Evolutionary conservation across 805 yeast species (phyloP), one percentile per base, ranked within the genome.

Genomic region (Candida methanosorbosa): DNA sequence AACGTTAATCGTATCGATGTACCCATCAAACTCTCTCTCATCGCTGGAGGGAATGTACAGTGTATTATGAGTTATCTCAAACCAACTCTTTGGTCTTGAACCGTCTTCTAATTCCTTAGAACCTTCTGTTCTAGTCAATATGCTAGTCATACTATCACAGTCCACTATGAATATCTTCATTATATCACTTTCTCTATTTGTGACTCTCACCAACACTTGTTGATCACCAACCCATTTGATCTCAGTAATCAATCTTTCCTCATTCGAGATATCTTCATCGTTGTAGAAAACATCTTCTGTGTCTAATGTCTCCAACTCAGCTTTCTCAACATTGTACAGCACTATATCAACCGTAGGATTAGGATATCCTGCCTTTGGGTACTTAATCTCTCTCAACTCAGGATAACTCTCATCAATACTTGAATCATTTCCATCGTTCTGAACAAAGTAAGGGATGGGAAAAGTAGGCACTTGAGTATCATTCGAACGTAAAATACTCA

Each of bases 281-380:
- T 70, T 60, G 38, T 65, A 68, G 32, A 72, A 63, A 20, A 62
- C 57, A 38, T 64, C 66, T 4, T 29, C 14, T 6, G 18, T 17
- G 4, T 48, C 38, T 24, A 60, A 38, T 28, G 28, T 35, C 15
- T 40, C 36, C 9, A 52, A 25, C 31, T 53, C 42, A 1, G 52
- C 49, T 0, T 49, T 35, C 0, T 40, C 31, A 4, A 66, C 30
- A 34, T 67, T 66, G 48, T 66, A 71, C 26, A 78, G 57, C 35
- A 67, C 61, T 32, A 78, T 49, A 31, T 70, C 71, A 7, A 80
- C 86, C 4, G 56, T 50, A 1, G 95, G 95, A 47, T 85, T 87
- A 5, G 77, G 61, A 33, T 63, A 73, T 0, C 95, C 95, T 6
- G 95, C 79, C 50, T 86, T 86, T 8, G 95, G 95, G 52, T 86